Conservation (phyloP, 2,329 filamentous ascomycete species). For the Furcasterigmium furcatum region DNA sequence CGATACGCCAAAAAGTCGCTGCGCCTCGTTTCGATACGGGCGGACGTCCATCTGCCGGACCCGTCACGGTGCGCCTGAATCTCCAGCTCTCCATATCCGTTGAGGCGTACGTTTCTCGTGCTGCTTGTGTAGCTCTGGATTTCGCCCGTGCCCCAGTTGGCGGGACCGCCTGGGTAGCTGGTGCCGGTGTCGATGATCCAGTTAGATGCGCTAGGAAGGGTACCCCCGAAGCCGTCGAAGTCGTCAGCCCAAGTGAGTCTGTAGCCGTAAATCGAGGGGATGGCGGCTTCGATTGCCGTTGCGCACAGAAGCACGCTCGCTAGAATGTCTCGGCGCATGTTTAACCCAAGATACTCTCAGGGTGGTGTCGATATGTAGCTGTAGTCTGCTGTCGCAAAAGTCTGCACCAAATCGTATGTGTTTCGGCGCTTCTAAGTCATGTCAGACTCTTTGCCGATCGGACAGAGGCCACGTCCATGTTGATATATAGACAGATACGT, state of each 20-base stretch:
- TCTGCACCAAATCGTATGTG: no score
- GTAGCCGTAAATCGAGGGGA: slow-evolving; percentile 14
- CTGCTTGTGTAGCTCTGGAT: slow-evolving; percentile 40
- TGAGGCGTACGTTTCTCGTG: slow-evolving; percentile 40
- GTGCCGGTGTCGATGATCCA: slow-evolving; percentile 43
- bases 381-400: no score
- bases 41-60: slow-evolving; percentile 37
- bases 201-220: slow-evolving; percentile 31
- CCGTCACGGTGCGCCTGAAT: slow-evolving; percentile 38
- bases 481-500: no score
- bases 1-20: slow-evolving; percentile 28
- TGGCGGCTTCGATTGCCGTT: no score
- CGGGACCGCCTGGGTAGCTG: slow-evolving; percentile 39
- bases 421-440: no score
- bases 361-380: no score
- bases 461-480: no score
- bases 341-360: no score
- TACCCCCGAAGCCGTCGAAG: slow-evolving; percentile 24
- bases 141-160: slow-evolving; percentile 47
- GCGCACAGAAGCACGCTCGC: no score
- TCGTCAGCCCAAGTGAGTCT: slow-evolving; percentile 24
- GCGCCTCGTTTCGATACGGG: slow-evolving; percentile 34
- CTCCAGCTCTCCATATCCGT: slow-evolving; percentile 41
- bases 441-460: no score
- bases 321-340: no score